phyloP scores from a whole-genome alignment of 225 moss, liverwort and hornwort species.

The Marchantia polymorpha region DNA sequence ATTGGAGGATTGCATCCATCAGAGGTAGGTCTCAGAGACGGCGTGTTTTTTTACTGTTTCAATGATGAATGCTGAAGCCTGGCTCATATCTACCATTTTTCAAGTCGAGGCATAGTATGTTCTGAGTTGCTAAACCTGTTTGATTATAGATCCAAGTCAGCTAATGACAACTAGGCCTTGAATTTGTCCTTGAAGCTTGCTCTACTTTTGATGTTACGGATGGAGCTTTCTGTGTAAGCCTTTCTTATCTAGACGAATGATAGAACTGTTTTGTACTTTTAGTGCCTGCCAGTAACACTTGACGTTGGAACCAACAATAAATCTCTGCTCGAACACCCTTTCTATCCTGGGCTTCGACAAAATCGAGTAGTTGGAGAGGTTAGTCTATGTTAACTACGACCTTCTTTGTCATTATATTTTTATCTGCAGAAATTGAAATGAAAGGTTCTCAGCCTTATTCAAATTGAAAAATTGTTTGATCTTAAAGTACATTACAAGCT shows the following conservation, averaged over 20 bases:
- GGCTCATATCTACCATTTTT: not conserved
- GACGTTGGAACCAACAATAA: constrained; percentile 83
- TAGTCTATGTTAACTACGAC: not conserved
- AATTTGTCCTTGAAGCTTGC: no score
- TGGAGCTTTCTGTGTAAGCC: not conserved
- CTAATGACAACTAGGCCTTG: no score
- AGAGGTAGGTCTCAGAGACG: constrained; percentile 47
- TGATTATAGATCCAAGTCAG: no score
- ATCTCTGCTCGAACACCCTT: constrained; percentile 62
- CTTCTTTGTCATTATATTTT: not conserved
- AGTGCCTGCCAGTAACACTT: constrained; percentile 83
- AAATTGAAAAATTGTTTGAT: no score
- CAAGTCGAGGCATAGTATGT: not conserved
- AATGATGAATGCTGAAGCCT: not conserved
- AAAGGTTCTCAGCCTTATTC: not conserved
- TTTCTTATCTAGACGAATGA: constrained; percentile 28
- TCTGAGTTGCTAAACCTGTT: no score
- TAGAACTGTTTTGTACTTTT: constrained; percentile 46
- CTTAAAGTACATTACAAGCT: no score
- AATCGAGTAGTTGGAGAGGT: constrained; percentile 66
- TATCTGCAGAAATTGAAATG: not conserved
- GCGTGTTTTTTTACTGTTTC: not conserved
- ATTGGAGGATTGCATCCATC: constrained; percentile 81
- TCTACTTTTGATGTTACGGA: no score
- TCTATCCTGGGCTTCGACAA: constrained; percentile 77